Conservation (phyloP, 129 eudicot genomes). For the Helianthus tuberosus region DNA sequence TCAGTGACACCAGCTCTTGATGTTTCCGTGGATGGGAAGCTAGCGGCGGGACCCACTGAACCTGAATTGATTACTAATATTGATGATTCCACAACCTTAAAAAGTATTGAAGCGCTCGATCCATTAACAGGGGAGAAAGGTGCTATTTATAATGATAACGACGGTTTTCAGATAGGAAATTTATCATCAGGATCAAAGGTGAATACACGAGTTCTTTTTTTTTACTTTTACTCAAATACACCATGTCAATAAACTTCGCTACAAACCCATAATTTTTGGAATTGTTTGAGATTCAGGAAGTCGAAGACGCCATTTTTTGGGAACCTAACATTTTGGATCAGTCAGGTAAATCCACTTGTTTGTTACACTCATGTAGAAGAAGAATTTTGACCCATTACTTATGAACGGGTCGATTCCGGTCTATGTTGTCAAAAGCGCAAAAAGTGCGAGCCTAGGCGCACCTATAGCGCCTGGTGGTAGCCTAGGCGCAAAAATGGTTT, state of each 20-base stretch:
- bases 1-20: slow-evolving; percentile 37
- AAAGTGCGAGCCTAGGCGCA: too few relatives aligned
- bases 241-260: not conserved
- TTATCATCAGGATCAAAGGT: slow-evolving; percentile 44
- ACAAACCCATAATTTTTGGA: slow-evolving; percentile 4
- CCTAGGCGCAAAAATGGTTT: too few relatives aligned
- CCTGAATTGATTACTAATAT: slow-evolving; percentile 27
- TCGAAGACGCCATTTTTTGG: slow-evolving; percentile 35
- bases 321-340: slow-evolving; percentile 44
- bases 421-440: too few relatives aligned
- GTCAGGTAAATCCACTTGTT: slow-evolving; percentile 49
- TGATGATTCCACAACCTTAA: slow-evolving; percentile 18
- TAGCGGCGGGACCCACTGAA: slow-evolving; percentile 25
- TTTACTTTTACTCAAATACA: not conserved
- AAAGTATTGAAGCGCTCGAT: slow-evolving; percentile 31
- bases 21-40: slow-evolving; percentile 25
- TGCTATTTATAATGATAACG: slow-evolving; percentile 37
- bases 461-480: too few relatives aligned
- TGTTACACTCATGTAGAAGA: not conserved
- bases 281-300: slow-evolving; percentile 46
- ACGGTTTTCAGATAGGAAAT: slow-evolving; percentile 36
- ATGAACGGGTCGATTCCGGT: not conserved
- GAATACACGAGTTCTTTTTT: slow-evolving; percentile 3
- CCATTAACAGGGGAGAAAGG: slow-evolving; percentile 51
- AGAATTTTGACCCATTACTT: not conserved